Percentiles rank a stretch among this genome's conserved stretches.
These are phyloP conservation scores for Tylopilus rubrobrunneus DNA, from an alignment of 768 basidiomycete species.

Conservation along the genomic window DNA sequence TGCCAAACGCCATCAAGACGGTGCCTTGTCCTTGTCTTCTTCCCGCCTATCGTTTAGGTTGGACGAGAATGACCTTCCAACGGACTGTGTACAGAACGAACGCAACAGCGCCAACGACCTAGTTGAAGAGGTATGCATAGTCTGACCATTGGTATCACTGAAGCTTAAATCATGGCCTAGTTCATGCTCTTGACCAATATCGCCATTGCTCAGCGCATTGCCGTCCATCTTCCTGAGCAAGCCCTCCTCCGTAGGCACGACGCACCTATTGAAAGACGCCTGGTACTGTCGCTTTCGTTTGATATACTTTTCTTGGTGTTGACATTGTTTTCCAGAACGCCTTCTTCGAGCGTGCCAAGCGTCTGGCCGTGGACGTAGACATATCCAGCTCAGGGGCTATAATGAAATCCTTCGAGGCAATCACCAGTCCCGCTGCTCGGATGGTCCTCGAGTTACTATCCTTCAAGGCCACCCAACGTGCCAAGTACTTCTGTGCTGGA, in stretches of 20 bases:
- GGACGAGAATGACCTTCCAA: constrained; percentile 74
- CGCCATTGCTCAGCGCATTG: constrained; percentile 88
- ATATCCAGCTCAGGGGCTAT: constrained; percentile 72
- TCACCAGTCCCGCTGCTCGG: constrained; percentile 70
- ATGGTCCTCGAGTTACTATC: constrained; percentile 79
- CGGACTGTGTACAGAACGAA: constrained; percentile 69
- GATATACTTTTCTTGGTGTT: background rate
- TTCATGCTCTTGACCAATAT: constrained; percentile 95
- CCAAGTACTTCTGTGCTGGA: constrained; percentile 98
- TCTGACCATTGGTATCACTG: background rate
- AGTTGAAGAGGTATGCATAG: constrained; percentile 75
- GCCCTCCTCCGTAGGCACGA: constrained; percentile 96
- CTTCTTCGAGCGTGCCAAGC: constrained; percentile 77
- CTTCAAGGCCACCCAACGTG: constrained; percentile 88
- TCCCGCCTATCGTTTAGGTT: constrained; percentile 72
- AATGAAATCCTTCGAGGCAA: constrained; percentile 77
- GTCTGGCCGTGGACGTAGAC: constrained; percentile 83
- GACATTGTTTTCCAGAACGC: constrained; percentile 46
- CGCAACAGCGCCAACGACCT: constrained; percentile 71
- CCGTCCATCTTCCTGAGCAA: constrained; percentile 92
- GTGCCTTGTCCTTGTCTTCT: constrained; percentile 70
- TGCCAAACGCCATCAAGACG: constrained; percentile 69
- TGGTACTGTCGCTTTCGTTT: constrained; percentile 41
- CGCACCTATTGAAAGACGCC: constrained; percentile 83
- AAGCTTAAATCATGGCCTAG: constrained; percentile 35